Percentiles rank a stretch among this genome's conserved stretches.
Evolutionary conservation across 441 rosid species (phyloP).

Genomic region (Aquilaria agallochum): DNA sequence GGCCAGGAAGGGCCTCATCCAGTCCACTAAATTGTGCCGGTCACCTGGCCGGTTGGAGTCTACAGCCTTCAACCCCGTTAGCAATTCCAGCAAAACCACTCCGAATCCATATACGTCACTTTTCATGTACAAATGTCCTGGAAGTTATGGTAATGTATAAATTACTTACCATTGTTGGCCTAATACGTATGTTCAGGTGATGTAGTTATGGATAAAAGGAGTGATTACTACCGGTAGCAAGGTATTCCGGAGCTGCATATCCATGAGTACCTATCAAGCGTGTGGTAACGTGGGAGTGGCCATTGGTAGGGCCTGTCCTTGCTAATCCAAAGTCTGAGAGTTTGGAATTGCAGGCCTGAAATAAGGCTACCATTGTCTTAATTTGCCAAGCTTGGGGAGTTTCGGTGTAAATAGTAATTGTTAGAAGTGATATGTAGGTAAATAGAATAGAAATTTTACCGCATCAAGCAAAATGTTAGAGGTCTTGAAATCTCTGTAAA

Average conservation of each 20-base stretch:
- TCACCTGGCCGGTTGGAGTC: constrained; percentile 51
- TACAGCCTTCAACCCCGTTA: constrained; percentile 63
- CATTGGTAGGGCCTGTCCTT: constrained; percentile 65
- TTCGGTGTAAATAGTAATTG: too few relatives aligned
- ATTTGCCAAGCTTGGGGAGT: too few relatives aligned
- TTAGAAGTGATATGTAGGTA: too few relatives aligned
- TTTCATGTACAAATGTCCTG: constrained; percentile 79
- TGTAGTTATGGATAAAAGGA: not conserved
- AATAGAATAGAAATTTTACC: constrained; percentile 24
- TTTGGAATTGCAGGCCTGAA: constrained; percentile 66
- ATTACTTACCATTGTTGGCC: not conserved
- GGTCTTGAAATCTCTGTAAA: constrained; percentile 83
- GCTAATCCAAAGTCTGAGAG: constrained; percentile 93
- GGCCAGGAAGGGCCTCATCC: constrained; percentile 44
- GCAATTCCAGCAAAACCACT: constrained; percentile 69
- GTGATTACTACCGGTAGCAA: constrained; percentile 55
- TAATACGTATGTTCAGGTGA: not conserved
- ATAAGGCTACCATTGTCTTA: not conserved
- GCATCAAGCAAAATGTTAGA: constrained; percentile 80
- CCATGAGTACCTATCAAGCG: constrained; percentile 79
- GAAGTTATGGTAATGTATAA: not conserved
- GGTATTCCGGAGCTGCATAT: constrained; percentile 86
- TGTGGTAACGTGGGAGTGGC: constrained; percentile 70
- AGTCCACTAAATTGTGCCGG: constrained; percentile 52
- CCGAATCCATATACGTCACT: constrained; percentile 96